A percentile compares a stretch with the other conserved stretches of the same genome.
These are phyloP conservation scores for Tetracladium setigerum DNA, from an alignment of 495 filamentous ascomycete genomes.

Conservation along the genomic window DNA sequence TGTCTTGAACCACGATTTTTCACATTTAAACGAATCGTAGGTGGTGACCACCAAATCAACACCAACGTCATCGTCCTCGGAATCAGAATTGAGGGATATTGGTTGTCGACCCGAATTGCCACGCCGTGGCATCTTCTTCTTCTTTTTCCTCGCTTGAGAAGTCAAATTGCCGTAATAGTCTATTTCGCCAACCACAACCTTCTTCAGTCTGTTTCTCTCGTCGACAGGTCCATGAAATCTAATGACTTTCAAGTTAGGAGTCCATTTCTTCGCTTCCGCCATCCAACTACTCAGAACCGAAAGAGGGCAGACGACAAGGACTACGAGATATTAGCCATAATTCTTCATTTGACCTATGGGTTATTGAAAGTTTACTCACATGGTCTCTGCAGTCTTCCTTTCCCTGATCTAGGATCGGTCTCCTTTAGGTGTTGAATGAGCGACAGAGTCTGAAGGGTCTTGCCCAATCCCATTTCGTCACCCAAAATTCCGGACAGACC, in stretches of 20 bases:
- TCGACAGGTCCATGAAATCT: constrained; percentile 47
- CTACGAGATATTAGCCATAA: constrained; percentile 7
- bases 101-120: constrained; percentile 25
- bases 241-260: constrained; percentile 45
- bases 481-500: constrained; percentile 69
- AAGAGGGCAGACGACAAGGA: constrained; percentile 72
- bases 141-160: constrained; percentile 17
- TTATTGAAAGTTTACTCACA: neutral
- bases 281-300: constrained; percentile 92
- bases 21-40: constrained; percentile 51
- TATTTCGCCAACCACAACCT: constrained; percentile 32
- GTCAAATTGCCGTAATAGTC: constrained; percentile 35
- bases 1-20: constrained; percentile 52
- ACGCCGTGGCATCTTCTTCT: constrained; percentile 14
- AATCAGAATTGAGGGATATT: constrained; percentile 27
- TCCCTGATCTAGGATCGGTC: constrained; percentile 49
- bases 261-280: constrained; percentile 49
- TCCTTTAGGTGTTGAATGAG: constrained; percentile 59
- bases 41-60: constrained; percentile 52
- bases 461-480: constrained; percentile 93
- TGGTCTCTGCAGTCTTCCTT: constrained; percentile 16
- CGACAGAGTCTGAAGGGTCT: constrained; percentile 84
- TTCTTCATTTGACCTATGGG: no score
- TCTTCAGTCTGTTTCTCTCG: constrained; percentile 43
- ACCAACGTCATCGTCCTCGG: constrained; percentile 23